These are phyloP conservation scores for Eucalyptus tenuipes DNA, from an alignment of 345 rosid genomes.

Conservation along the genomic window DNA sequence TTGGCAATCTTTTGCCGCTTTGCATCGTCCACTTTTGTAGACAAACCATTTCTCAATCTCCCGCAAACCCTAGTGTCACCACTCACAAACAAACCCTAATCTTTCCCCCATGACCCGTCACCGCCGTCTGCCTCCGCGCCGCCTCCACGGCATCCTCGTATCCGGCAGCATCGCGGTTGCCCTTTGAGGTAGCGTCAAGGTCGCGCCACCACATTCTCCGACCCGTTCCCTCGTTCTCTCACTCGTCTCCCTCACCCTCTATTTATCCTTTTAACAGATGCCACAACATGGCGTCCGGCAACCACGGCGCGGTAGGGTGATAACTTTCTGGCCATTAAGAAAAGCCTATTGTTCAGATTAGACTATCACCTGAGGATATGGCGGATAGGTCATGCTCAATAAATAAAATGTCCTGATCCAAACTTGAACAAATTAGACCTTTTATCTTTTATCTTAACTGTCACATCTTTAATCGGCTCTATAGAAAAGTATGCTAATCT, in stretches of 20 bases:
- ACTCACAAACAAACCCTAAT: accelerated
- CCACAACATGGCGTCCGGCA: accelerated
- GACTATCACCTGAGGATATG: neutral
- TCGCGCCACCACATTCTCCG: neutral
- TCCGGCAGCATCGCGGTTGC: neutral
- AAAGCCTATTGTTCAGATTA: neutral
- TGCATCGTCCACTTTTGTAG: neutral
- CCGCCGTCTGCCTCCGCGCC: neutral
- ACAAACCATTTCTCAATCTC: neutral
- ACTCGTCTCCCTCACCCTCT: neutral
- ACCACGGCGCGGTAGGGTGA: neutral
- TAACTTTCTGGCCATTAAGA: neutral
- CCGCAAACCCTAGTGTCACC: neutral
- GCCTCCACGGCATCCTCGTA: neutral
- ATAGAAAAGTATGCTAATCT: neutral
- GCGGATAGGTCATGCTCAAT: neutral
- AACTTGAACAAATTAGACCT: neutral
- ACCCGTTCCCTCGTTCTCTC: neutral
- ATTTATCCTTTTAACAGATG: neutral
- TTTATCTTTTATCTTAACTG: neutral
- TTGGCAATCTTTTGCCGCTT: neutral
- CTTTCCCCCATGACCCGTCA: neutral
- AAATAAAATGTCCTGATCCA: neutral
- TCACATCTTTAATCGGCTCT: neutral
- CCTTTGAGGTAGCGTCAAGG: accelerated